Evolutionary conservation across 2,329 filamentous ascomycete species (phyloP).

Genomic region (Xylaria hypoxylon): DNA sequence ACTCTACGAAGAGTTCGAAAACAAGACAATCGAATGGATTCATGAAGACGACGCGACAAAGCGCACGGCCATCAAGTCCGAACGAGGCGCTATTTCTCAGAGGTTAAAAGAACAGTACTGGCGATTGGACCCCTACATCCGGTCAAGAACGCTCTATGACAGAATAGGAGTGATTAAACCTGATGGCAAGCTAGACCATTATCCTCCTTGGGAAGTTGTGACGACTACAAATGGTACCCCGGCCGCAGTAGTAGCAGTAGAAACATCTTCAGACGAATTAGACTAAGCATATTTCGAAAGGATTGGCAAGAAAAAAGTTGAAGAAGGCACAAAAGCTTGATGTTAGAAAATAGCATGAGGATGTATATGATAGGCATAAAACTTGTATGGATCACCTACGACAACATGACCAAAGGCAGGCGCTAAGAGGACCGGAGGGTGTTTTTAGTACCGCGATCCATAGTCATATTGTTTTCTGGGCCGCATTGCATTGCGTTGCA

Average conservation of each 20-base stretch:
- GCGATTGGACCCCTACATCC: slow-evolving; percentile 86
- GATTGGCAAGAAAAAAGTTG: background rate
- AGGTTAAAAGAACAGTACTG: slow-evolving; percentile 83
- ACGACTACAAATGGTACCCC: slow-evolving; percentile 39
- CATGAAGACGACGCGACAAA: slow-evolving; percentile 60
- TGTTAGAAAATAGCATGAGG: slow-evolving; percentile 9
- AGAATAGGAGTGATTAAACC: slow-evolving; percentile 77
- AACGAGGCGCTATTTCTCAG: slow-evolving; percentile 71
- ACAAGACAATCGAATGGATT: slow-evolving; percentile 81
- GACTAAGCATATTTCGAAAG: slow-evolving; percentile 52
- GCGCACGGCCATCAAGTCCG: slow-evolving; percentile 62
- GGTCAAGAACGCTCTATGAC: slow-evolving; percentile 87
- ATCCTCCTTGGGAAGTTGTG: slow-evolving; percentile 56
- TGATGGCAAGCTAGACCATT: slow-evolving; percentile 78
- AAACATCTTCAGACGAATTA: slow-evolving; percentile 59
- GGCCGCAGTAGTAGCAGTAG: slow-evolving; percentile 44
- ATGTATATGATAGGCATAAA: slow-evolving; percentile 17
- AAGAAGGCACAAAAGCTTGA: background rate
- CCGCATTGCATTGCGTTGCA: background rate
- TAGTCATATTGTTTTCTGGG: slow-evolving; percentile 1
- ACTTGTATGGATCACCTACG: slow-evolving; percentile 22
- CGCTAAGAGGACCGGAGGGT: background rate
- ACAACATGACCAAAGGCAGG: slow-evolving; percentile 2
- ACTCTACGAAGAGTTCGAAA: slow-evolving; percentile 80
- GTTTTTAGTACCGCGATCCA: slow-evolving; percentile 7